Evolutionary conservation across 768 basidiomycete genomes (phyloP), one percentile per base, ranked within the genome.

Genomic region (Tylopilus rubrobrunneus): DNA sequence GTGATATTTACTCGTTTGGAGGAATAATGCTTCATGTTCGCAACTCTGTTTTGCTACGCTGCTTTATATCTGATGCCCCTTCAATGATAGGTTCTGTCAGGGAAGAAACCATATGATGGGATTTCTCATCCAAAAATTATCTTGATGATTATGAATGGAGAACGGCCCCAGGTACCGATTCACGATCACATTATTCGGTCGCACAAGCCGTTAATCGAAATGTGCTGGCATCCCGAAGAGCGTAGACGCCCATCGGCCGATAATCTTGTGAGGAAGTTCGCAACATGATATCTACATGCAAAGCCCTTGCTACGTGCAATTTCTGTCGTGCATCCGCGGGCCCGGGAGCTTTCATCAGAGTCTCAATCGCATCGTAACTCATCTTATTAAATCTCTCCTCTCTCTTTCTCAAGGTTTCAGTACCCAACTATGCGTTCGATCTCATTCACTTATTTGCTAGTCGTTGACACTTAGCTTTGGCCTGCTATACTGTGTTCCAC

Each of bases 1-100:
- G 56, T 33, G 67, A 68, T 50, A 55, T 69, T 5, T 70, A 70
- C 41, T 68, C 67, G 6, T 70, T 67, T 11, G 68, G 62, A 7
- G 76, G 78, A 58, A 69, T 80, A 25, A 56, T 67, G 23, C 56
- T 68, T 3, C 64, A 69, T 47, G 67, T 70, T 34, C 29, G 63
- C 51, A 40, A 9, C 31, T 34, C 37, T 42, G 2, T 45, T 48
- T 39, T 36, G n/a, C 27, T 49, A 9, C 1, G 15, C 17, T 29
- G 44, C 27, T 4, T 3, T 33, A 14, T 68, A 28, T 51, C 61
- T 65, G 46, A 67, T 40, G 0, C n/a, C 1, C 19, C 37, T 9
- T 60, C 39, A 31, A 45, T 29, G 17, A 37, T 43, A 65, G 65
- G 47, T 68, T 6, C 15, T 68, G 11, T 61, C 54, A 21, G 66